phyloP scores from a whole-genome alignment of 2,329 filamentous ascomycete species.

The Calonectria henricotiae region DNA sequence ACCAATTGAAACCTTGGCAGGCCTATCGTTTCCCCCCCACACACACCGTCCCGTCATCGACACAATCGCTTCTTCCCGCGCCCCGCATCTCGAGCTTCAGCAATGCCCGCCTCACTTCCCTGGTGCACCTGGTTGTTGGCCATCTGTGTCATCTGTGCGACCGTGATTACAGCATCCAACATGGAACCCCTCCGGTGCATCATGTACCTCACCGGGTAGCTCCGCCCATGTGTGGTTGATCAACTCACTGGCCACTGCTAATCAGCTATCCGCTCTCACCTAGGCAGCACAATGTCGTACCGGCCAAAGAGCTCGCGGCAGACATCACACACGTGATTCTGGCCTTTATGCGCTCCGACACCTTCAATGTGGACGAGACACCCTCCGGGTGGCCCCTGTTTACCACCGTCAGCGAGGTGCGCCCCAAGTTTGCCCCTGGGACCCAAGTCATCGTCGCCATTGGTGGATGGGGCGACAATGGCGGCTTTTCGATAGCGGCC shows the following conservation, averaged over 20 bases:
- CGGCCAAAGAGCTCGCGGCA: conserved; percentile 57
- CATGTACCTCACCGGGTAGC: conserved; percentile 33
- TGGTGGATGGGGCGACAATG: conserved; percentile 82
- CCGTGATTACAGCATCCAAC: not conserved
- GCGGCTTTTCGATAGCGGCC: conserved; percentile 74
- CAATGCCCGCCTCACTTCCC: conserved; percentile 8
- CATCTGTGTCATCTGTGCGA: not conserved
- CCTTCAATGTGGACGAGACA: conserved; percentile 65
- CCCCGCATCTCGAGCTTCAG: conserved; percentile 17
- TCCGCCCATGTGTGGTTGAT: not conserved
- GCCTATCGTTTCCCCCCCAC: not conserved
- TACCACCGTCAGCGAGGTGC: conserved; percentile 66
- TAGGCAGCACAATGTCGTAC: conserved; percentile 67
- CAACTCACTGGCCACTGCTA: not conserved
- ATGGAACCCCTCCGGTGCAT: conserved; percentile 32
- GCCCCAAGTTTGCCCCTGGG: conserved; percentile 64
- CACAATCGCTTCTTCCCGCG: conserved; percentile 4
- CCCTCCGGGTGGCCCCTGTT: conserved; percentile 68
- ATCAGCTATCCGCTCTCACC: conserved; percentile 7
- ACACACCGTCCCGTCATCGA: not conserved
- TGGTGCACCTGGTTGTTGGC: conserved; percentile 11
- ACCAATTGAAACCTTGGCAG: not conserved
- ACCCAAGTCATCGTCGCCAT: conserved; percentile 81
- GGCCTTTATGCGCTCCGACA: conserved; percentile 71
- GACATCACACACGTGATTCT: conserved; percentile 72